Evolutionary conservation across 345 rosid genomes (phyloP).

Genomic region (Ceriops zippeliana): DNA sequence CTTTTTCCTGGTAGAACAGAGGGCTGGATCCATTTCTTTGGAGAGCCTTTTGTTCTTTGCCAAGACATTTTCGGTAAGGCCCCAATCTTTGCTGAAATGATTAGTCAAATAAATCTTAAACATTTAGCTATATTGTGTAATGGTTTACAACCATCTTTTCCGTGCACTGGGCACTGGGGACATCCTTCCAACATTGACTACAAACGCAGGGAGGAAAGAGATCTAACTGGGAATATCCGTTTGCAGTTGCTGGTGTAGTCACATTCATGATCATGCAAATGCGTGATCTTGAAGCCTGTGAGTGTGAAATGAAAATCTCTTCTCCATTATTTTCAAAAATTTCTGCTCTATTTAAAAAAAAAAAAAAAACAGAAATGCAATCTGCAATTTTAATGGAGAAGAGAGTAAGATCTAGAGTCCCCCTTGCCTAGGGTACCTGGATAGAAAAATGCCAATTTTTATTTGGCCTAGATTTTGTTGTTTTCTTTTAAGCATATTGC

Average conservation of each 20-base stretch:
- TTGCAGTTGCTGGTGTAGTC: conserved; percentile 85
- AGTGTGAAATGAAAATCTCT: conserved; percentile 25
- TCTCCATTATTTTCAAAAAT: not conserved
- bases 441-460: not conserved
- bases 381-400: no score
- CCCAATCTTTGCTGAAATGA: not conserved
- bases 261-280: conserved; percentile 55
- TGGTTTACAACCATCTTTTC: not conserved
- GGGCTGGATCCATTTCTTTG: conserved; percentile 87
- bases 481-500: not conserved
- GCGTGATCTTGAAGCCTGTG: conserved; percentile 86
- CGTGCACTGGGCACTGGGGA: conserved; percentile 42
- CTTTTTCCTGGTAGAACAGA: conserved; percentile 34
- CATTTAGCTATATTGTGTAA: not conserved
- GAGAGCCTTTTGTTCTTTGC: conserved; percentile 89
- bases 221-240: conserved; percentile 92
- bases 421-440: not conserved
- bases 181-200: conserved; percentile 57
- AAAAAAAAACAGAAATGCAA: no score
- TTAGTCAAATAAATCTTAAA: not conserved
- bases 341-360: not conserved
- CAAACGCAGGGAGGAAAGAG: conserved; percentile 71
- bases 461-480: not conserved
- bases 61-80: conserved; percentile 64
- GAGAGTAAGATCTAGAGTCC: no score